Percentiles rank a stretch among this genome's conserved stretches.
Evolutionary conservation across 768 basidiomycete genomes (phyloP).

Genomic region (Lactifluus echinatus): DNA sequence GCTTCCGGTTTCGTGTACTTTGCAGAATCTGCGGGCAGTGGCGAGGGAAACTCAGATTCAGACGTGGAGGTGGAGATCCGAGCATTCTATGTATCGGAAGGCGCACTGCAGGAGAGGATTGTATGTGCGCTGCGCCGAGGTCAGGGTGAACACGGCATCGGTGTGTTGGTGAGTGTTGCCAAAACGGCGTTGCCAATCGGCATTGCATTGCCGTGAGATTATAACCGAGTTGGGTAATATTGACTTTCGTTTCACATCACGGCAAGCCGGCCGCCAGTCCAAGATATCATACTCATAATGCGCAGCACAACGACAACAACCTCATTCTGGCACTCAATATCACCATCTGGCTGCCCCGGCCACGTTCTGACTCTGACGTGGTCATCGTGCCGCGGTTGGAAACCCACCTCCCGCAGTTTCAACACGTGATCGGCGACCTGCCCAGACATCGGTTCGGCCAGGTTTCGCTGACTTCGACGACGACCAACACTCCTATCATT

Average conservation of each 20-base stretch:
- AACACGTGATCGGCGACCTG: slow-evolving; percentile 1
- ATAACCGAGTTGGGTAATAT: too few species aligned
- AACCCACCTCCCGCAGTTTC: neutral
- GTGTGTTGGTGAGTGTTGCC: neutral
- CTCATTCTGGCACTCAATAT: neutral
- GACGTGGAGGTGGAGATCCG: neutral
- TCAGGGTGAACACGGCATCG: neutral
- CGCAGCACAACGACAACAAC: neutral
- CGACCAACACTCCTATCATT: neutral
- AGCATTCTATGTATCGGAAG: neutral
- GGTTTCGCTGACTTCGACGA: neutral
- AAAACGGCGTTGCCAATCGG: too few species aligned
- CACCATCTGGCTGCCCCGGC: neutral
- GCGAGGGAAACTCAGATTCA: too few species aligned
- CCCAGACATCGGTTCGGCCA: neutral
- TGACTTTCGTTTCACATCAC: too few species aligned
- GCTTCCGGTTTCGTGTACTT: neutral
- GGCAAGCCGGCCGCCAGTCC: too few species aligned
- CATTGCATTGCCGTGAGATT: too few species aligned
- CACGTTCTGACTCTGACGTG: neutral
- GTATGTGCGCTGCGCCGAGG: neutral
- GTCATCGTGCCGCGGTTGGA: neutral
- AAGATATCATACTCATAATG: too few species aligned
- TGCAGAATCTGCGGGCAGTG: neutral
- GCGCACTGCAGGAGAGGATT: neutral